phyloP scores from a whole-genome alignment of 306 rosid species.

The Urtica urens region DNA sequence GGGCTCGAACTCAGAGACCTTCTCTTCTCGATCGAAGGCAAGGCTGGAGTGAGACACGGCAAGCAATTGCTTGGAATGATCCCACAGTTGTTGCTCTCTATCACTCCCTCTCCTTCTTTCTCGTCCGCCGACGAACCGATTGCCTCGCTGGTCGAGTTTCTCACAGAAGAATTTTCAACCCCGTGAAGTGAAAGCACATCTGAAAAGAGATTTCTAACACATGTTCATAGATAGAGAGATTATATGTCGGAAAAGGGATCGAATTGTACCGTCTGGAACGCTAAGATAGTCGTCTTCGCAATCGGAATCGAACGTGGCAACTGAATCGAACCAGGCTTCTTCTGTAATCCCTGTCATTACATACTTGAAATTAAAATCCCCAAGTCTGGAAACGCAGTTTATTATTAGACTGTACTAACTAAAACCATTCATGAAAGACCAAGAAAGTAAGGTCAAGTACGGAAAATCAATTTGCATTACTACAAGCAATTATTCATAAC shows the following conservation, averaged over 20 bases:
- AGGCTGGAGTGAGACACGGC: constrained; percentile 76
- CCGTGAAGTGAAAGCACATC: constrained; percentile 48
- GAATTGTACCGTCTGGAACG: constrained; percentile 62
- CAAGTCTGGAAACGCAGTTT: no score
- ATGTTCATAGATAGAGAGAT: no score
- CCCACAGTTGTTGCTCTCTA: constrained; percentile 69
- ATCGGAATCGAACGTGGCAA: constrained; percentile 61
- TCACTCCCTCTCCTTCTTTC: constrained; percentile 45
- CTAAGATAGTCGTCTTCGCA: constrained; percentile 86
- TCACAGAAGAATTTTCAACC: constrained; percentile 32
- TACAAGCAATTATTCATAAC: no score
- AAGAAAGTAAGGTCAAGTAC: no score
- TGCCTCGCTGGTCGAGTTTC: constrained; percentile 18
- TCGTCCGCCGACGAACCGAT: constrained; percentile 58
- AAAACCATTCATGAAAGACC: no score
- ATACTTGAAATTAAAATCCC: neutral
- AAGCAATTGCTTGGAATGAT: constrained; percentile 77
- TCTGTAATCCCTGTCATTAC: constrained; percentile 38
- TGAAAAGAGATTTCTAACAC: constrained; percentile 27
- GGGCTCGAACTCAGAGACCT: constrained; percentile 60
- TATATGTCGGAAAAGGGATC: neutral
- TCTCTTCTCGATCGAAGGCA: constrained; percentile 63
- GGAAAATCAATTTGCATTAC: no score
- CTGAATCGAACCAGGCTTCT: constrained; percentile 83
- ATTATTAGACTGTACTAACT: no score